Percentiles rank a stretch among this genome's conserved stretches.
These are phyloP conservation scores for Boletus reticuloceps DNA, from an alignment of 768 basidiomycete genomes.

Conservation along the genomic window DNA sequence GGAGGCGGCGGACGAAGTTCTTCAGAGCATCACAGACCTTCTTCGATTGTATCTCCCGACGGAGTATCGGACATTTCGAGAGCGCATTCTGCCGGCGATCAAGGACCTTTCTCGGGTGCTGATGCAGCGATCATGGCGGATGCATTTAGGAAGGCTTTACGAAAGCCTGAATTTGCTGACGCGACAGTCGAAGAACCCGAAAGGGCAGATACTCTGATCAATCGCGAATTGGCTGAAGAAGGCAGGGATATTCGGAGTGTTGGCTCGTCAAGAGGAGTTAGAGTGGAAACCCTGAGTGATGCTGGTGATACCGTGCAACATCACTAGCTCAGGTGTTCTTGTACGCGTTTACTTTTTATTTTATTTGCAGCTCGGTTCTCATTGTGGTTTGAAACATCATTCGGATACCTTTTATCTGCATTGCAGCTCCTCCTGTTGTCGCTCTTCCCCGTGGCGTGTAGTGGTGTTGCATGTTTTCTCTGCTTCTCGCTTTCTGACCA, in stretches of 20 bases:
- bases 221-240: conserved; percentile 81
- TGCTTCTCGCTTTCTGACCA: conserved; percentile 34
- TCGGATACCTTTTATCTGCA: conserved; percentile 36
- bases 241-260: conserved; percentile 88
- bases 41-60: conserved; percentile 55
- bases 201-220: conserved; percentile 44
- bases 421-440: conserved; percentile 30
- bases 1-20: conserved; percentile 33
- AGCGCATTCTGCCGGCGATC: conserved; percentile 55
- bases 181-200: conserved; percentile 60
- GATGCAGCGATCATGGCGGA: conserved; percentile 94
- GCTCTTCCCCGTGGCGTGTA: conserved; percentile 27
- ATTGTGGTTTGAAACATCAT: conserved; percentile 29
- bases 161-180: conserved; percentile 85
- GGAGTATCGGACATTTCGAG: conserved; percentile 73
- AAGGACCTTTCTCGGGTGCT: conserved; percentile 73
- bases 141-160: conserved; percentile 83
- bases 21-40: conserved; percentile 33
- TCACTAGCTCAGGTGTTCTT: conserved; percentile 37
- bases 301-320: conserved; percentile 49
- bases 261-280: conserved; percentile 73
- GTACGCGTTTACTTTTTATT: conserved; percentile 35
- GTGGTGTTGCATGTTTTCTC: conserved; percentile 24
- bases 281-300: conserved; percentile 68
- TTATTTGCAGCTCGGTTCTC: conserved; percentile 35